phyloP scores from a whole-genome alignment of 2,329 filamentous ascomycete species.

The Penicillium sp. region DNA sequence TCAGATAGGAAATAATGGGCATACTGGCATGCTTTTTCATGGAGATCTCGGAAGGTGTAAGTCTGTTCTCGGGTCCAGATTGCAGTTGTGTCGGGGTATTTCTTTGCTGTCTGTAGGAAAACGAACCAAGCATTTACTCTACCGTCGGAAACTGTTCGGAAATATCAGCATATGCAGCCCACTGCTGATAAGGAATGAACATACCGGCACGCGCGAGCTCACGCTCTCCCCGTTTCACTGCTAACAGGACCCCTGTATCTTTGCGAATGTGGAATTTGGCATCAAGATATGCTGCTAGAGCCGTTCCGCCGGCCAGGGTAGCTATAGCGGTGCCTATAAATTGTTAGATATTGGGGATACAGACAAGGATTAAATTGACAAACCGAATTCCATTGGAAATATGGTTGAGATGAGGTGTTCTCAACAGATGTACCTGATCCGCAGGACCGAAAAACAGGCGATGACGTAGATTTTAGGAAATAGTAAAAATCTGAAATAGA shows the following conservation, averaged over 20 bases:
- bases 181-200: background rate
- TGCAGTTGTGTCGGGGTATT: constrained; percentile 55
- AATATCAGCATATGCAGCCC: constrained; percentile 27
- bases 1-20: constrained; percentile 62
- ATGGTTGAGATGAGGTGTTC: background rate
- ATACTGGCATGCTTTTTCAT: constrained; percentile 60
- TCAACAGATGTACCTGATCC: background rate
- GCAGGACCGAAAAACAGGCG: background rate
- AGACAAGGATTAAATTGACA: background rate
- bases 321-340: constrained; percentile 25
- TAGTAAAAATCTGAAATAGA: background rate
- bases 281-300: constrained; percentile 47
- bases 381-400: background rate
- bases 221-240: constrained; percentile 44
- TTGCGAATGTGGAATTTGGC: constrained; percentile 68
- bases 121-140: constrained; percentile 65
- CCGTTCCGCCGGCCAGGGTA: constrained; percentile 26
- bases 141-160: constrained; percentile 27
- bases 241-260: constrained; percentile 56
- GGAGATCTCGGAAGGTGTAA: constrained; percentile 60
- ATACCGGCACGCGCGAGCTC: constrained; percentile 53
- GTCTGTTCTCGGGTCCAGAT: constrained; percentile 67
- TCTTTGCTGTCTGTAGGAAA: constrained; percentile 58
- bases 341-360: background rate
- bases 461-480: background rate